A percentile compares a stretch with the other conserved stretches of the same genome.
These are phyloP conservation scores for Nematodospora anomalae DNA, from an alignment of 1,139 yeast species.

Conservation along the genomic window DNA sequence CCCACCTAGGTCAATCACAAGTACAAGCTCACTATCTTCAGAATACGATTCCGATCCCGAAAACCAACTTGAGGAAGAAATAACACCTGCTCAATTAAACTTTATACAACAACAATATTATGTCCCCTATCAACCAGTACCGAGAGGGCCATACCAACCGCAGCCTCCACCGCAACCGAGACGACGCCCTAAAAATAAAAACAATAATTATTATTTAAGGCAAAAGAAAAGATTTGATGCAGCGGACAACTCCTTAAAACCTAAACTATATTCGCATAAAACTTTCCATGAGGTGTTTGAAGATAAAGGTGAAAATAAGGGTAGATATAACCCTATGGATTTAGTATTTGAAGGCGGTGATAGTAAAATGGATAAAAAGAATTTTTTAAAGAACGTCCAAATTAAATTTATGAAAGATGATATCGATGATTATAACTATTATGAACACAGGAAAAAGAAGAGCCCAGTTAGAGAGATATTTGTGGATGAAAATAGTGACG, in stretches of 20 bases:
- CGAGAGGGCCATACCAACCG: slow-evolving; percentile 9
- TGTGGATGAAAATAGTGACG: slow-evolving; percentile 17
- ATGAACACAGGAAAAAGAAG: slow-evolving; percentile 21
- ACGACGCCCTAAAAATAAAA: slow-evolving; percentile 12
- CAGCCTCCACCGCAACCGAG: slow-evolving; percentile 7
- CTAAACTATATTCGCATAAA: slow-evolving; percentile 41
- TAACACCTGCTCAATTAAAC: slow-evolving; percentile 41
- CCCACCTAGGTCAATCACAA: slow-evolving; percentile 3
- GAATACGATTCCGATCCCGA: slow-evolving; percentile 27
- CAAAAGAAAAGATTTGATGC: slow-evolving; percentile 38
- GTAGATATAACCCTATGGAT: slow-evolving; percentile 43
- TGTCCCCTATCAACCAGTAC: slow-evolving; percentile 12
- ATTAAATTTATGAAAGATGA: slow-evolving; percentile 33
- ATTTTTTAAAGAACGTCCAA: slow-evolving; percentile 30
- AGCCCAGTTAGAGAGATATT: slow-evolving; percentile 9
- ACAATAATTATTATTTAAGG: slow-evolving; percentile 37
- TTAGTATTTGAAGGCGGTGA: slow-evolving; percentile 39
- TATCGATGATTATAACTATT: slow-evolving; percentile 40
- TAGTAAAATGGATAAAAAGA: slow-evolving; percentile 23
- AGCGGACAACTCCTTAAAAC: slow-evolving; percentile 31
- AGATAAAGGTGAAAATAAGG: slow-evolving; percentile 31
- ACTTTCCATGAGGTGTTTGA: slow-evolving; percentile 43
- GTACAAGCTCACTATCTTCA: slow-evolving; percentile 1
- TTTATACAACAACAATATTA: slow-evolving; percentile 21
- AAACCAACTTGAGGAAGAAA: slow-evolving; percentile 28